Evolutionary conservation across 352 stramenopile genomes (phyloP).

Genomic region (Globisporangium emineosum): DNA sequence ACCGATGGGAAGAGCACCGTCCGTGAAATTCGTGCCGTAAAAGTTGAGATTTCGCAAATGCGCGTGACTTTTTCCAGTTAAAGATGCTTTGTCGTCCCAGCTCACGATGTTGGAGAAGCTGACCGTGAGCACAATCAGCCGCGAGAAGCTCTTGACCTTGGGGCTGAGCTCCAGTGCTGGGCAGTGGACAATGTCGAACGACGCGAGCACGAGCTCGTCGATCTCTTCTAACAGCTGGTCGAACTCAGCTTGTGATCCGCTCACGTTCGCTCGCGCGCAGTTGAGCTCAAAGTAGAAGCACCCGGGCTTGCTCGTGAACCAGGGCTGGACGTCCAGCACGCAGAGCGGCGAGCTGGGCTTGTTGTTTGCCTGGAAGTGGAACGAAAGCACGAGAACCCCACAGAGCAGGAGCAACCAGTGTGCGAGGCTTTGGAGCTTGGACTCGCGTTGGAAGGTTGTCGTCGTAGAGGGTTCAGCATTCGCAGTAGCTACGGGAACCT

Average conservation of each 20-base stretch:
- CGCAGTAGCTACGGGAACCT: neutral
- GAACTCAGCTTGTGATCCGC: conserved; percentile 17
- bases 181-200: conserved; percentile 41
- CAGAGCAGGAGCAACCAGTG: conserved; percentile 16
- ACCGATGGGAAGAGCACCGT: conserved; percentile 23
- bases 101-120: conserved; percentile 35
- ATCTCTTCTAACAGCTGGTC: conserved; percentile 17
- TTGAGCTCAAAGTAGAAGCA: conserved; percentile 32
- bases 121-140: conserved; percentile 33
- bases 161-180: conserved; percentile 26
- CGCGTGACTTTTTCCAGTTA: conserved; percentile 23
- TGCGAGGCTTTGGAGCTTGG: neutral
- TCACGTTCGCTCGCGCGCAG: conserved; percentile 15
- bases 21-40: conserved; percentile 27
- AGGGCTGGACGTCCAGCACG: conserved; percentile 27
- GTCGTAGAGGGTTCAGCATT: too few relatives aligned
- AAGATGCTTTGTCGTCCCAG: conserved; percentile 24
- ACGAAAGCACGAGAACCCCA: conserved; percentile 13
- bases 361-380: conserved; percentile 18
- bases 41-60: conserved; percentile 27
- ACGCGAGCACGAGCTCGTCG: conserved; percentile 19
- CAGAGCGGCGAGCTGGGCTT: conserved; percentile 17
- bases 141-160: conserved; percentile 24
- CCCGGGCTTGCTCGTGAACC: conserved; percentile 21
- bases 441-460: neutral